These are phyloP conservation scores for Syzygium aromaticum DNA, from an alignment of 345 rosid genomes.

Conservation along the genomic window DNA sequence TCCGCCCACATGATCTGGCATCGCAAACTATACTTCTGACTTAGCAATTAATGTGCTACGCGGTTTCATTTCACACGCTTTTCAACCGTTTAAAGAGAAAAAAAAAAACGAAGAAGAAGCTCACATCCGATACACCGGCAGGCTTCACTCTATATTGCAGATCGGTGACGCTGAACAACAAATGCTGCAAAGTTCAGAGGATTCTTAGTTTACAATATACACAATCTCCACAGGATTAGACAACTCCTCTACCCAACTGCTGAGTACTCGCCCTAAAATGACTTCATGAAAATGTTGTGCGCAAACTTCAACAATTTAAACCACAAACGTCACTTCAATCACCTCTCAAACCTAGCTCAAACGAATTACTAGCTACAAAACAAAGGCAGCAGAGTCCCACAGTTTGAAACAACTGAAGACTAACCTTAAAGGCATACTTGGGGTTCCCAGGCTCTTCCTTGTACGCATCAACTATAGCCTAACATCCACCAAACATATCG, in stretches of 20 bases:
- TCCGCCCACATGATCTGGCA: slow-evolving; percentile 97
- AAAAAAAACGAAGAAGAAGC: slow-evolving; percentile 7
- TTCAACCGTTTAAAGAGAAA: background rate
- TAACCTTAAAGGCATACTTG: slow-evolving; percentile 85
- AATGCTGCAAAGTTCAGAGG: slow-evolving; percentile 45
- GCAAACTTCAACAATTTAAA: background rate
- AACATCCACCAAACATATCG: background rate
- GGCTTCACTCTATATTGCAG: slow-evolving; percentile 76
- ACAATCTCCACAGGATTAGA: background rate
- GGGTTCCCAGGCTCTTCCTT: slow-evolving; percentile 86
- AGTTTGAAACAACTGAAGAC: slow-evolving; percentile 4
- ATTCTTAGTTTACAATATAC: background rate
- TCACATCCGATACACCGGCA: slow-evolving; percentile 89
- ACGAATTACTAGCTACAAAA: background rate
- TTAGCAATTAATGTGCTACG: slow-evolving; percentile 2
- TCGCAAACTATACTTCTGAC: slow-evolving; percentile 30
- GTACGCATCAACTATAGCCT: slow-evolving; percentile 95
- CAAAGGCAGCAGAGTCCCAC: background rate
- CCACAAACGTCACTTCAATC: background rate
- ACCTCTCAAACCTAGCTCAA: background rate
- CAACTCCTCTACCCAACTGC: background rate
- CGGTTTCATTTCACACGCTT: background rate
- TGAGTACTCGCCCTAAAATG: background rate
- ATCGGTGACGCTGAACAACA: slow-evolving; percentile 83
- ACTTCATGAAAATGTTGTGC: background rate